Evolutionary conservation across 768 basidiomycete species (phyloP), one percentile per base, ranked within the genome.

Genomic region (Candolleomyces eurysporus): DNA sequence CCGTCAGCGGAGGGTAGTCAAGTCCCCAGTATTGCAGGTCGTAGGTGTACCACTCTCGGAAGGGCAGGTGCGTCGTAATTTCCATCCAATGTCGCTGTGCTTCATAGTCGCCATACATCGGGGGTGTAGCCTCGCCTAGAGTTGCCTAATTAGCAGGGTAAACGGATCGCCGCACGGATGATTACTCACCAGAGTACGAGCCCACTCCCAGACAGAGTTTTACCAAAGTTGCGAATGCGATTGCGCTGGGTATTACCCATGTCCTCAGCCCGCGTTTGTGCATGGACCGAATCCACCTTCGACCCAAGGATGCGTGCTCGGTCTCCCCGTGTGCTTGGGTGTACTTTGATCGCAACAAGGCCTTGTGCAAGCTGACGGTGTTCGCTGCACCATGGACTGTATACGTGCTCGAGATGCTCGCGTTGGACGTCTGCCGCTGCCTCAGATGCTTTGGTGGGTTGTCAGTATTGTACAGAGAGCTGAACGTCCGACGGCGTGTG

Each of bases 51-150:
- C 96, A 98, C 63, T 89, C 75, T 14, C 75, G 76, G 19, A 85
- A 67, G 0, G 94, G 91, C 0, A 94, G 77, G 69, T 95, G 90
- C 26, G 87, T 73, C 3, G 92, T 93, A 43, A 96, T 71, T 67
- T 96, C 94, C 91, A 96, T 92, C 94, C 94, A 96, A 73, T 96
- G 94, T 57, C 94, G 79, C 68, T 96, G 94, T 0, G 94, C 94
- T 71, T 96, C 94, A 66, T 92, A 96, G 74, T 96, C 94, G 3
- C 94, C 94, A 64, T 82, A 92, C 87, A 94, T 88, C 0, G 92
- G 93, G 0, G 94, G 90, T 3, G 85, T 84, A 32, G 71, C 78
- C 64, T 83, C 71, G 6, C 94, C 93, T 92, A 63, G 36, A 64
- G 46, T 46, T 36, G n/a, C 51, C 8, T 8, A 36, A 5, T 36